Conservation (phyloP, 2,329 filamentous ascomycete genomes). For the Penicillium sp. region DNA sequence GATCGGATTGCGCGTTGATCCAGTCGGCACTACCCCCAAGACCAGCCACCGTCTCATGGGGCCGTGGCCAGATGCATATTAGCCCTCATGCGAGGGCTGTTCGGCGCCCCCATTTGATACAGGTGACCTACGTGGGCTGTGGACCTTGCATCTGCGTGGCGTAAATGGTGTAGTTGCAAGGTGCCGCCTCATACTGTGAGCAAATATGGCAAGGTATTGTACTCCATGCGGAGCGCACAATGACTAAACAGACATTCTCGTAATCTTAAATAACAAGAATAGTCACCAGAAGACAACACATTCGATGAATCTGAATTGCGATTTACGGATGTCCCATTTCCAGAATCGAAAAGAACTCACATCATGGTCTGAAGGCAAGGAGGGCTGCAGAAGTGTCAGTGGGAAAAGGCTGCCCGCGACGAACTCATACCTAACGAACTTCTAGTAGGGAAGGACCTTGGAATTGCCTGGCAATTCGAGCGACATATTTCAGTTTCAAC, state of each 20-base stretch:
- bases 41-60: constrained; percentile 14
- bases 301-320: too few species aligned
- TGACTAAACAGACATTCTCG: too few species aligned
- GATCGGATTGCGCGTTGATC: constrained; percentile 6
- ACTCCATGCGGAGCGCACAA: too few species aligned
- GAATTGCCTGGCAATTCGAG: too few species aligned
- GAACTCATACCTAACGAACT: background rate
- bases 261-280: too few species aligned
- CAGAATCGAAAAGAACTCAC: background rate
- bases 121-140: background rate
- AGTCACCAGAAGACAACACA: too few species aligned
- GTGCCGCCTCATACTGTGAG: background rate
- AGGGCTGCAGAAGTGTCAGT: too few species aligned
- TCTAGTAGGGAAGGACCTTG: too few species aligned
- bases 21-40: constrained; percentile 6
- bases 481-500: too few species aligned
- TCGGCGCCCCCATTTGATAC: background rate
- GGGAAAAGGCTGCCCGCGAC: too few species aligned
- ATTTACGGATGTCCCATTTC: background rate
- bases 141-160: constrained; percentile 2
- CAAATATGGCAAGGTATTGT: background rate
- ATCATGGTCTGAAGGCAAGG: too few species aligned
- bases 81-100: constrained; percentile 10
- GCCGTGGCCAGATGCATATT: constrained; percentile 11
- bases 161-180: background rate